Percentiles rank a stretch among this genome's conserved stretches.
These are phyloP conservation scores for Ceratorhiza oryzae-sativae DNA, from an alignment of 1,284 basidiomycete species.

Conservation along the genomic window DNA sequence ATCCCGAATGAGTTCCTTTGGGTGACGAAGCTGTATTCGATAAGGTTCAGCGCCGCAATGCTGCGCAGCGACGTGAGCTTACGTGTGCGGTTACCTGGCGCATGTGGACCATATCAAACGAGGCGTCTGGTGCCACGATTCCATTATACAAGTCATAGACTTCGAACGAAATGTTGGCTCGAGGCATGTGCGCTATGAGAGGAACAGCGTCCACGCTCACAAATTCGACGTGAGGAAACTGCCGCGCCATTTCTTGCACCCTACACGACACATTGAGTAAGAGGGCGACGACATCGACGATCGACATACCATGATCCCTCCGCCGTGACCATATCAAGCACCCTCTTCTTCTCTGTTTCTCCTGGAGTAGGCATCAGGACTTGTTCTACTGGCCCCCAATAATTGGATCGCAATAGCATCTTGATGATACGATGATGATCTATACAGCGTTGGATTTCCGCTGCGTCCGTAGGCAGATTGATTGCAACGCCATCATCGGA, in stretches of 20 bases:
- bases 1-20: not conserved
- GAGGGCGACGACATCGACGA: not conserved
- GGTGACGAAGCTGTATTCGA: not conserved
- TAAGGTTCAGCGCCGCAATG: not conserved
- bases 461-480: not conserved
- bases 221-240: conserved; percentile 8
- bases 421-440: not conserved
- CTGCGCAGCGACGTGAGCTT: not conserved
- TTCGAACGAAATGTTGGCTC: conserved; percentile 3
- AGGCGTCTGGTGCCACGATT: not conserved
- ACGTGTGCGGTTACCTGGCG: not conserved
- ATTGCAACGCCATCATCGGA: too few relatives aligned
- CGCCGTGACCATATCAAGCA: not conserved
- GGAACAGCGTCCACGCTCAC: not conserved
- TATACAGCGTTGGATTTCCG: not conserved
- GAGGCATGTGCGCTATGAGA: not conserved
- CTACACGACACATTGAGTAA: not conserved
- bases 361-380: not conserved
- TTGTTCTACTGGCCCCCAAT: not conserved
- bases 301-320: not conserved
- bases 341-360: not conserved
- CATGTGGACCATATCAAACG: not conserved
- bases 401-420: not conserved
- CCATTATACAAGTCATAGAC: conserved; percentile 3
- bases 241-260: conserved; percentile 2